These are phyloP conservation scores for Sarcocystis neurona DNA, from an alignment of 169 alveolate genomes.

Conservation along the genomic window DNA sequence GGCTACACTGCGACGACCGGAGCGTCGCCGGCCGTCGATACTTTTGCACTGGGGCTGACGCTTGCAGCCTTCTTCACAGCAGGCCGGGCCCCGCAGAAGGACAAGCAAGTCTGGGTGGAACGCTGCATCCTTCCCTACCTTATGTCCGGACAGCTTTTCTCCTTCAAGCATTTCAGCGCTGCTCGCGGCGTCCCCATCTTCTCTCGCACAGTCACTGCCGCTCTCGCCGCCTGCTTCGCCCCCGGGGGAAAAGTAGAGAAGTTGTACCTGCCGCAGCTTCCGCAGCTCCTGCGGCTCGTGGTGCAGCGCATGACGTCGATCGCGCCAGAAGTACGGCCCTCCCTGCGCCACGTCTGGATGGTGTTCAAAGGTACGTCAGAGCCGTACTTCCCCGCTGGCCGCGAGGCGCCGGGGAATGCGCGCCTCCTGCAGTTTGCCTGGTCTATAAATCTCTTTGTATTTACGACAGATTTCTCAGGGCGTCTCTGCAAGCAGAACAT, in stretches of 20 bases:
- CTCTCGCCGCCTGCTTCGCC: neutral
- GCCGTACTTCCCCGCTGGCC: no score
- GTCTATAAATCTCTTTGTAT: no score
- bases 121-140: constrained; percentile 19
- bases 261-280: neutral
- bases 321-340: neutral
- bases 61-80: constrained; percentile 17
- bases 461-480: no score
- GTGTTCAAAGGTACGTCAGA: constrained; percentile 19
- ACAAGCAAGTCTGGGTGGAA: no score
- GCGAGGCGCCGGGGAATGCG: no score
- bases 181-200: neutral
- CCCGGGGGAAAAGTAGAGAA: constrained; percentile 43
- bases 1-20: no score
- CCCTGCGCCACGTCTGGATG: constrained; percentile 11
- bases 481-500: no score
- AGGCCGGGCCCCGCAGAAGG: neutral
- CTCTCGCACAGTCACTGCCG: neutral
- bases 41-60: constrained; percentile 36
- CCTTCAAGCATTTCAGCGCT: neutral
- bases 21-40: neutral
- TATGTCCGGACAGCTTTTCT: neutral
- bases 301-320: constrained; percentile 4
- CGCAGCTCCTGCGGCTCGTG: neutral
- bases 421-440: no score